A percentile compares a stretch with the other conserved stretches of the same genome.
phyloP scores from a whole-genome alignment of 192 early-diverging fungal genomes.

The Gonapodya prolifera region DNA sequence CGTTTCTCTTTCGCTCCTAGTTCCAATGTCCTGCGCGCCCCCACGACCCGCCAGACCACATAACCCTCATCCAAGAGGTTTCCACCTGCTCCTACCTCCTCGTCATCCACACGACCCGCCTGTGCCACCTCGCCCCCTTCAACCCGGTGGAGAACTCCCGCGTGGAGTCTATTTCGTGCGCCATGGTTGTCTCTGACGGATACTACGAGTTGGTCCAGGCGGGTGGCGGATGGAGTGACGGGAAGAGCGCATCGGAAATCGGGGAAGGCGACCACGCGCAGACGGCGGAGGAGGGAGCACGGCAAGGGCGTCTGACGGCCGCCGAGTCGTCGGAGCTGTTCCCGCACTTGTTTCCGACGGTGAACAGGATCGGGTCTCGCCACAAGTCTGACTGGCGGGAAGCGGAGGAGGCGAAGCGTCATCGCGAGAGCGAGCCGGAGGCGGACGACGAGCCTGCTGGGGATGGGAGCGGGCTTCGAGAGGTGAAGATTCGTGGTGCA shows the following conservation, averaged over 20 bases:
- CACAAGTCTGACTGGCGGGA: too few species aligned
- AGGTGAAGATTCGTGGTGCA: not conserved
- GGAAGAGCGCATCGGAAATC: not conserved
- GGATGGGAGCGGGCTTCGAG: not conserved
- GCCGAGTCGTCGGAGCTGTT: not conserved
- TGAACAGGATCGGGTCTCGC: not conserved
- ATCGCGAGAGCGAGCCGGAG: not conserved
- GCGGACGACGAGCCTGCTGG: not conserved
- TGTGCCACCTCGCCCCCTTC: slow-evolving; percentile 33
- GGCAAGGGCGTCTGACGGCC: not conserved
- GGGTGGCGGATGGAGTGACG: not conserved
- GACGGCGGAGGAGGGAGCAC: not conserved
- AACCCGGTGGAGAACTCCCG: slow-evolving; percentile 36
- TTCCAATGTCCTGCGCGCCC: slow-evolving; percentile 57
- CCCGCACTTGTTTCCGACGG: not conserved
- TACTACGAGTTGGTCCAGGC: slow-evolving; percentile 16
- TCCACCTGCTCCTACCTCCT: slow-evolving; percentile 64
- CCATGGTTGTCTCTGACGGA: slow-evolving; percentile 42
- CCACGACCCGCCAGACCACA: slow-evolving; percentile 33
- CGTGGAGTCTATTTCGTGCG: slow-evolving; percentile 48
- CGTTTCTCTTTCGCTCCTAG: slow-evolving; percentile 15
- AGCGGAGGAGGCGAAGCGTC: not conserved
- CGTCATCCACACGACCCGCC: slow-evolving; percentile 55
- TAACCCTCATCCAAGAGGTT: slow-evolving; percentile 50
- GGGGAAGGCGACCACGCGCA: not conserved